Percentiles rank a stretch among this genome's conserved stretches.
Conservation (phyloP, 192 early-diverging fungal genomes). For the Dispira parvispora region DNA sequence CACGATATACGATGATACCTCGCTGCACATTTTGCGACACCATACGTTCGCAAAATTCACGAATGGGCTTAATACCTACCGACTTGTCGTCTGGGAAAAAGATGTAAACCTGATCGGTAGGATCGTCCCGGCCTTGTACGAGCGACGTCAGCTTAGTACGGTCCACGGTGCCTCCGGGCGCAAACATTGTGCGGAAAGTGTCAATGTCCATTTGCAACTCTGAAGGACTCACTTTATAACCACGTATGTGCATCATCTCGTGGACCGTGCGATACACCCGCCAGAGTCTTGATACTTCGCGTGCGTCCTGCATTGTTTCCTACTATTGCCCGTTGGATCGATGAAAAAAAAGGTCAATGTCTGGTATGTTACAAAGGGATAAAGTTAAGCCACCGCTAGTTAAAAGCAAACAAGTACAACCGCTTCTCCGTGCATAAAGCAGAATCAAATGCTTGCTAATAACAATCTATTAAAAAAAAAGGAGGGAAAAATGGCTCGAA, state of each 20-base stretch:
- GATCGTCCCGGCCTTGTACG: slow-evolving; percentile 64
- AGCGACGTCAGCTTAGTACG: slow-evolving; percentile 67
- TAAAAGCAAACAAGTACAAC: no score
- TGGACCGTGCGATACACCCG: slow-evolving; percentile 77
- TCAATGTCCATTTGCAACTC: slow-evolving; percentile 77
- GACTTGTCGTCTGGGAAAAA: slow-evolving; percentile 83
- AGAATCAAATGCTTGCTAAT: no score
- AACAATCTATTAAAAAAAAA: no score
- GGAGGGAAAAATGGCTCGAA: no score
- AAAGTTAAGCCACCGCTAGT: no score
- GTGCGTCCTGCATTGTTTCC: slow-evolving; percentile 13
- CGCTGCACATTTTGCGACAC: slow-evolving; percentile 59
- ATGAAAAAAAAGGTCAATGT: no score
- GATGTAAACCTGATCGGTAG: slow-evolving; percentile 69
- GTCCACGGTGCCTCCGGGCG: slow-evolving; percentile 54
- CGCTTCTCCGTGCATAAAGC: no score
- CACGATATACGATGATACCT: slow-evolving; percentile 76
- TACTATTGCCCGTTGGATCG: no score
- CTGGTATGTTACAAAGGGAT: no score
- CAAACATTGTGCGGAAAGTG: slow-evolving; percentile 50
- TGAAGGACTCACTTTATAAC: slow-evolving; percentile 60
- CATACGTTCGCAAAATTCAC: slow-evolving; percentile 68
- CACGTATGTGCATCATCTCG: slow-evolving; percentile 79
- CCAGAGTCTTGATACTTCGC: slow-evolving; percentile 57
- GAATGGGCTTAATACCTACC: slow-evolving; percentile 81